Evolutionary conservation across 257 asterid genomes (phyloP), one percentile per base, ranked within the genome.

Genomic region (Petunia secreta): DNA sequence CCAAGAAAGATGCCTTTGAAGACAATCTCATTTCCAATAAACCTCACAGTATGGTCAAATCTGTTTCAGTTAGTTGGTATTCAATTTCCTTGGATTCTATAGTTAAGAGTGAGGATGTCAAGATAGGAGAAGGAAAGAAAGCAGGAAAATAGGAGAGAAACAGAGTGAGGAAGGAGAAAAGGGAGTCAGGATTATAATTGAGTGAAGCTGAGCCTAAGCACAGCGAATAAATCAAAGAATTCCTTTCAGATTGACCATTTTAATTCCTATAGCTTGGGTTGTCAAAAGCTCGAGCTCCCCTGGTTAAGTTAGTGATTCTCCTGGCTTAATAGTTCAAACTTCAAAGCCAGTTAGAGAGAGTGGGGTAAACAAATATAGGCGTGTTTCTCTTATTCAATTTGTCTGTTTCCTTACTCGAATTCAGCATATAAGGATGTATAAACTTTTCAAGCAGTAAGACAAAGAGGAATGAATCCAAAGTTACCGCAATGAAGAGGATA

Each of bases 401-500:
- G 77, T 10, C 34, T 71, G 77, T 34, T 48, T 5, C 60, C 43
- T 16, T 10, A 48, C 59, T 71, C 34, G 59, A 71, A 71, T 71
- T 71, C 25, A 71, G 77, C 9, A 60, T 40, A 41, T 54, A 52
- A 52, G 53, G 71, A 63, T 57, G 38, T 73, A 60, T 50, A 63
- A 6, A 41, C 43, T 71, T 73, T 39, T 57, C 65, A 59, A 62
- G 66, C 50, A 50, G 69, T 54, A 16, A 81, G 38, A 52, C 8
- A n/a, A 76, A 43, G 53, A 44, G 34, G 48, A 78, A 50, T 53
- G 10, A 52, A 48, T 46, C 80, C 44, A 80, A 52, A 60, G 57
- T 83, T 90, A 93, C 98, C 92, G 82, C 76, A 84, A 82, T 78
- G 89, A 87, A 75, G 92, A 86, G 85, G 77, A 83, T 85, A 91